Evolutionary conservation across 1,139 yeast genomes (phyloP), one percentile per base, ranked within the genome.

Genomic region (Geotrichum histeridarum): DNA sequence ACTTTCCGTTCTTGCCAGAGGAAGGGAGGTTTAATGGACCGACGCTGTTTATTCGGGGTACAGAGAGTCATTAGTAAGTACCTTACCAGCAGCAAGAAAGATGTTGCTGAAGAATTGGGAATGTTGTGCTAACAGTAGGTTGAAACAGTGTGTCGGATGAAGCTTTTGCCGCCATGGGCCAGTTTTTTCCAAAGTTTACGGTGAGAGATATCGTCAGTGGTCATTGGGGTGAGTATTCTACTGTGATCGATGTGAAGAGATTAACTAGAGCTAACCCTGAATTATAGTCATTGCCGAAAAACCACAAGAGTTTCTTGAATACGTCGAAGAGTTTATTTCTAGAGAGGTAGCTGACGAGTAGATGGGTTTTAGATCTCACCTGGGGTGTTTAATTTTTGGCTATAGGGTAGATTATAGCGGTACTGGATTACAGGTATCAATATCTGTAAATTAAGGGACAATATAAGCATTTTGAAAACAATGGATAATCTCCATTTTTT

Each of bases 111-210:
- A n/a, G n/a, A n/a, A n/a, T n/a, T n/a, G n/a, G n/a, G n/a, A n/a
- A n/a, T n/a, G n/a, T 47, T 35, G 8, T 14, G 22, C 22, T 37
- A 27, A n/a, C 32, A 42, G 8, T 11, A n/a, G 37, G 15, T 41
- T 32, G 27, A 50, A 65, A n/a, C n/a, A n/a, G 69, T 67, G 83
- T 91, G n/a, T 84, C 95, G 0, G 98, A 91, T 68, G 97, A 90
- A 57, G 81, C 80, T 32, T 70, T 90, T 37, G 84, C 88, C 0
- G 82, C 80, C 35, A 84, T 89, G 54, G 95, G 94, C 1, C 73
- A 74, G 55, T 86, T 80, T 64, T 93, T 90, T 72, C 97, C 98
- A 0, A 74, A 77, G 48, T 90, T 90, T 65, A 86, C 81, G 57
- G 71, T 87, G 11, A 75, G 79, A 50, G 96, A 87, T 63, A 74